These are phyloP conservation scores for Rauvolfia tetraphylla DNA, from an alignment of 257 asterid species.

Conservation along the genomic window DNA sequence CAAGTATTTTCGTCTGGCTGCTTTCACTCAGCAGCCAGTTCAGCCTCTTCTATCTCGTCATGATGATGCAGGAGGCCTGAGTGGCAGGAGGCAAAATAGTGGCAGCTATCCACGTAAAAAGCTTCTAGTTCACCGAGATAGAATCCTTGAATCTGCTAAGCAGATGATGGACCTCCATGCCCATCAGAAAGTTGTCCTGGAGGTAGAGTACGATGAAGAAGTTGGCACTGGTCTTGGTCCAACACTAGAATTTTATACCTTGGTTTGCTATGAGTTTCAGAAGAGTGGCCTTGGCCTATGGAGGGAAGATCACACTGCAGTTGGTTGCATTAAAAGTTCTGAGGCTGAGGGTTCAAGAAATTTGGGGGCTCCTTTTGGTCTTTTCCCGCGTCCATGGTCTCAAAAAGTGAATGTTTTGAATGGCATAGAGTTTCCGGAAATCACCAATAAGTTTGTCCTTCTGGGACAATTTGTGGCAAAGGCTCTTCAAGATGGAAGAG, in stretches of 20 bases:
- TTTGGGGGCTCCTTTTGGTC: slow-evolving; percentile 59
- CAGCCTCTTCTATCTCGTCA: slow-evolving; percentile 34
- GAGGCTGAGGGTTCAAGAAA: slow-evolving; percentile 40
- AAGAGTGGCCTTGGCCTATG: slow-evolving; percentile 72
- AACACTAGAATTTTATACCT: slow-evolving; percentile 79
- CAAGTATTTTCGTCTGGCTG: slow-evolving; percentile 67
- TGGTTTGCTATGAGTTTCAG: slow-evolving; percentile 89
- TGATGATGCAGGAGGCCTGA: slow-evolving; percentile 35
- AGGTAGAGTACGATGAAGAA: slow-evolving; percentile 90
- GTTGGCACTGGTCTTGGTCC: slow-evolving; percentile 99
- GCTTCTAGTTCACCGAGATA: slow-evolving; percentile 69
- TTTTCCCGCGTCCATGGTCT: slow-evolving; percentile 93
- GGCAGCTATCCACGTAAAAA: slow-evolving; percentile 54
- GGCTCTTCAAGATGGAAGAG: slow-evolving; percentile 89
- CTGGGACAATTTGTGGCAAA: slow-evolving; percentile 83
- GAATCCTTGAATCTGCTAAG: slow-evolving; percentile 69
- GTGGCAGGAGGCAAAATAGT: slow-evolving; percentile 47
- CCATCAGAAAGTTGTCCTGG: slow-evolving; percentile 55
- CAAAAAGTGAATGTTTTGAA: slow-evolving; percentile 30
- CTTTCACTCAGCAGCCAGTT: slow-evolving; percentile 46
- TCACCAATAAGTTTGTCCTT: slow-evolving; percentile 60
- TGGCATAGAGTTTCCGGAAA: slow-evolving; percentile 45
- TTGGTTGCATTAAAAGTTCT: slow-evolving; percentile 17
- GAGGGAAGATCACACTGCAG: slow-evolving; percentile 63
- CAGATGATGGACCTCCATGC: slow-evolving; percentile 74